Evolutionary conservation across 345 rosid genomes (phyloP).

Genomic region (Fremontodendron californicum): DNA sequence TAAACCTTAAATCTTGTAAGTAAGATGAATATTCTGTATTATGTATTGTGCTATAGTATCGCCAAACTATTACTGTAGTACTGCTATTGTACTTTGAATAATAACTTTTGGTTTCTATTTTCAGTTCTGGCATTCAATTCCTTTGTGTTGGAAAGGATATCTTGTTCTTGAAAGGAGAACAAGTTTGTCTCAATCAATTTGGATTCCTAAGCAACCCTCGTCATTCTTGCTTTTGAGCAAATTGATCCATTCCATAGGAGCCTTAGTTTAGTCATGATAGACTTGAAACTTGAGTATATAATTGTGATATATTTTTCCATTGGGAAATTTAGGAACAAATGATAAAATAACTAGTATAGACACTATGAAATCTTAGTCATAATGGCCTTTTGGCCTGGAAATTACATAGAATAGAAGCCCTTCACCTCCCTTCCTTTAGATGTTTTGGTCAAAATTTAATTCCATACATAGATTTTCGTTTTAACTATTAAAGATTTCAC

Average conservation of each 20-base stretch:
- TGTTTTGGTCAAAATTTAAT: not conserved
- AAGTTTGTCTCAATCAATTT: not conserved
- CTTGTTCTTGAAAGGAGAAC: not conserved
- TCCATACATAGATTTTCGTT: not conserved
- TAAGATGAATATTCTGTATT: not conserved
- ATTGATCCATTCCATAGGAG: not conserved
- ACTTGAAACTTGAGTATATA: not conserved
- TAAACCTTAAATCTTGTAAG: not conserved
- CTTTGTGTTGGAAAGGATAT: not conserved
- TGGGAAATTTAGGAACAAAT: not conserved
- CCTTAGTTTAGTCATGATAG: not conserved
- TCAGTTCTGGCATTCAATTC: not conserved
- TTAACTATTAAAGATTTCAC: not conserved
- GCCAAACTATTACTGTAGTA: not conserved
- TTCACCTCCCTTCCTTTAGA: not conserved
- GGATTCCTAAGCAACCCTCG: not conserved
- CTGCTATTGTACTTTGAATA: not conserved
- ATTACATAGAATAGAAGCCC: not conserved
- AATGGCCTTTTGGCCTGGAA: not conserved
- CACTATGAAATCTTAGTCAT: not conserved
- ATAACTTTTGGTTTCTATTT: not conserved
- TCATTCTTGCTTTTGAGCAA: not conserved
- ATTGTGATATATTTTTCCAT: not conserved
- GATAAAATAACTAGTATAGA: not conserved
- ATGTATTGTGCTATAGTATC: not conserved